A percentile compares a stretch with the other conserved stretches of the same genome.
phyloP scores from a whole-genome alignment of 2,329 filamentous ascomycete species.

The Colletotrichum tanaceti region DNA sequence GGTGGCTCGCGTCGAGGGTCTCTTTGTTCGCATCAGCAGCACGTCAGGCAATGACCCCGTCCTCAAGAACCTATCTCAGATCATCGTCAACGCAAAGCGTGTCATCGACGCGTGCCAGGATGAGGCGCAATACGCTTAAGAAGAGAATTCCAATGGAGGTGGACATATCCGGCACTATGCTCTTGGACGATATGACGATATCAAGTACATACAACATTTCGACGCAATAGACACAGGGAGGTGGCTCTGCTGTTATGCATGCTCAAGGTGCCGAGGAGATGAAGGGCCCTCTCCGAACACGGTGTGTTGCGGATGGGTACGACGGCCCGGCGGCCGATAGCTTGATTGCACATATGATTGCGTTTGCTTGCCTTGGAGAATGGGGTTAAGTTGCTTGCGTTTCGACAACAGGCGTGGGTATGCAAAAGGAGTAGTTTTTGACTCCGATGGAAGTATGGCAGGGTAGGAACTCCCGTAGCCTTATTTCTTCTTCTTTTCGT shows the following conservation, averaged over 20 bases:
- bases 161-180: conserved; percentile 19
- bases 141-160: not conserved
- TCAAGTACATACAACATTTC: conserved; percentile 41
- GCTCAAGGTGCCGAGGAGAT: conserved; percentile 11
- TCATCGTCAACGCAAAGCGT: conserved; percentile 53
- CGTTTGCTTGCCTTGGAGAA: conserved; percentile 33
- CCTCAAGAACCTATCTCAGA: conserved; percentile 60
- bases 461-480: conserved; percentile 23
- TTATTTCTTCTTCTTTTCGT: conserved; percentile 3
- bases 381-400: conserved; percentile 10
- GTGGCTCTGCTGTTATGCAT: conserved; percentile 14
- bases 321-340: conserved; percentile 23
- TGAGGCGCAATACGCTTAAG: conserved; percentile 39
- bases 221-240: conserved; percentile 35
- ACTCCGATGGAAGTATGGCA: conserved; percentile 24
- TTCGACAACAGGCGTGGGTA: conserved; percentile 31
- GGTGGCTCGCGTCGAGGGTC: conserved; percentile 63
- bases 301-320: conserved; percentile 15
- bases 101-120: conserved; percentile 45
- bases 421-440: conserved; percentile 33
- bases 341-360: conserved; percentile 34
- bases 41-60: conserved; percentile 60
- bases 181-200: conserved; percentile 40
- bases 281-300: not conserved
- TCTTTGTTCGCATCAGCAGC: conserved; percentile 63